Evolutionary conservation across 768 basidiomycete genomes (phyloP).

Genomic region (Auriscalpium orientale): DNA sequence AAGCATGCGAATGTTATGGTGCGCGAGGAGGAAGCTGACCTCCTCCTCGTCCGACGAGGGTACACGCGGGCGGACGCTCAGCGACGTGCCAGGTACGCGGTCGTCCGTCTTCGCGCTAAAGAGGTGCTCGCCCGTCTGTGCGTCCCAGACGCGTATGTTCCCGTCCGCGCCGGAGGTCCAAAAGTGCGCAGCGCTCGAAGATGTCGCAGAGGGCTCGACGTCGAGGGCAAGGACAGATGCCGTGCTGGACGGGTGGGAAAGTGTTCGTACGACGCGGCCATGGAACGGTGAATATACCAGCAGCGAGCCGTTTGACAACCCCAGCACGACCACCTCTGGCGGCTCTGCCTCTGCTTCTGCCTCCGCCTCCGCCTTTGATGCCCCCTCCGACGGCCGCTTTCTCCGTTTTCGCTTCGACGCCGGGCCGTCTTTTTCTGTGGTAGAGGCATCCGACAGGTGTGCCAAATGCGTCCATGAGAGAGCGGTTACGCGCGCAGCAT

Average conservation of each 20-base stretch:
- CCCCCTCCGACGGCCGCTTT: constrained; percentile 30
- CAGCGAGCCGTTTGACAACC: constrained; percentile 53
- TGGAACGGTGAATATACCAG: constrained; percentile 56
- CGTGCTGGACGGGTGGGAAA: constrained; percentile 48
- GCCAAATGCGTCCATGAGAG: constrained; percentile 42
- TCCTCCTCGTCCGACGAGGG: constrained; percentile 27
- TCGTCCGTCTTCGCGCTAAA: constrained; percentile 51
- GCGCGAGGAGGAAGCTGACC: constrained; percentile 46
- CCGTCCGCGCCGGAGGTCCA: constrained; percentile 58
- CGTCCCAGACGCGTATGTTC: constrained; percentile 50
- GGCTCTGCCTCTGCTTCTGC: constrained; percentile 16
- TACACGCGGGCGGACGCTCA: constrained; percentile 35
- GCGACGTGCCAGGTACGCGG: constrained; percentile 47
- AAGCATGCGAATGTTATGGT: constrained; percentile 51
- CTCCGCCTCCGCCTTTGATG: constrained; percentile 18
- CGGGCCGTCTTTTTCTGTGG: constrained; percentile 17
- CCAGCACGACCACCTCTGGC: constrained; percentile 44
- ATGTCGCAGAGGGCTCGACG: constrained; percentile 18
- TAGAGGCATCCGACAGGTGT: constrained; percentile 20
- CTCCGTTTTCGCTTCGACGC: constrained; percentile 49
- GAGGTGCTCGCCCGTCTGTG: constrained; percentile 38
- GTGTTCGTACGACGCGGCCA: constrained; percentile 44
- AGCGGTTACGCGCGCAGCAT: constrained; percentile 46
- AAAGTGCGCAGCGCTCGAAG: constrained; percentile 25
- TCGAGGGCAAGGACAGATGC: constrained; percentile 45